Evolutionary conservation across 495 filamentous ascomycete genomes (phyloP), one percentile per base, ranked within the genome.

Genomic region (Penicillium simplicissimum): DNA sequence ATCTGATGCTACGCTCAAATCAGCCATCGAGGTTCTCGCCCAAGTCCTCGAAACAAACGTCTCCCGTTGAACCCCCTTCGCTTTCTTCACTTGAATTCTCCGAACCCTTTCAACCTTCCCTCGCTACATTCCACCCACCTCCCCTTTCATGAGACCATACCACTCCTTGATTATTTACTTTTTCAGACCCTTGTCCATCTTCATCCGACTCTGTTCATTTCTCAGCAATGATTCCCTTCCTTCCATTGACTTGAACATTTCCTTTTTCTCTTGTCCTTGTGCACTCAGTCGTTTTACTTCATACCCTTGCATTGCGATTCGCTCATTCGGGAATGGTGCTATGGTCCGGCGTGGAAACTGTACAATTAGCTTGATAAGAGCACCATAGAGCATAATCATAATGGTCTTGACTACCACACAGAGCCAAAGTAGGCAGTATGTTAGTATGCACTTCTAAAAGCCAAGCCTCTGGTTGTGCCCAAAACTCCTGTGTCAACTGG

Each of bases 31-130:
- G 47, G 78, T 79, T 19, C 63, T 81, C 1, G 71, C 70, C 8
- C 74, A 79, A 63, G 78, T 79, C 13, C 72, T 81, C 28, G 77
- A 80, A 62, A 68, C 66, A 36, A 77, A 76, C 21, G 62, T 63
- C 31, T 67, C 70, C 54, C 33, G 33, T 51, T 63, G 28, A 63
- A 21, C 47, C 43, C n/a, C 56, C 54, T 60, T 65, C 5, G 3
- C 36, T 34, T n/a, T 42, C 56, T 49, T n/a, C 45, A 45, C 25
- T 28, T 36, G n/a, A 17, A 38, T 40, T 31, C 42, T 51, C 47
- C 17, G 31, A 11, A 28, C 36, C 25, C 23, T 33, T 45, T 15
- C 10, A 45, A 21, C 54, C 35, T 45, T 42, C 14, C 10, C 4
- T 14, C 23, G 6, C 28, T 2, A 11, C 48, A 48, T 48, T 17